phyloP scores from a whole-genome alignment of 2,329 filamentous ascomycete species.

The Echinosphaeria canescens region DNA sequence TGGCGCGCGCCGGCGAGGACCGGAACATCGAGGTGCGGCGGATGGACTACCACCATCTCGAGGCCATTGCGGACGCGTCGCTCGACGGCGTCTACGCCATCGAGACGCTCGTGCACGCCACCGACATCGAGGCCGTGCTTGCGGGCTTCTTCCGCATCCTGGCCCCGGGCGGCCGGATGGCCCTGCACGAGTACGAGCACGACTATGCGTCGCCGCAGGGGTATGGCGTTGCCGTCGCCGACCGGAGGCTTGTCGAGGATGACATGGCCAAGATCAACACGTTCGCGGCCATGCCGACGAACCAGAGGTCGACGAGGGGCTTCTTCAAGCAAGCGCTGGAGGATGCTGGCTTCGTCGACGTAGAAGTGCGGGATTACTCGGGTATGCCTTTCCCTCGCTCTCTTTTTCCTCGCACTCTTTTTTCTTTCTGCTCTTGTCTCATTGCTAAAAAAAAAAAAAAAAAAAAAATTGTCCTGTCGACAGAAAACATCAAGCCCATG shows the following conservation, averaged over 20 bases:
- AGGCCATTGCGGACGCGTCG: slow-evolving; percentile 12
- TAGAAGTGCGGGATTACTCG: slow-evolving; percentile 19
- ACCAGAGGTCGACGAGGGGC: slow-evolving; percentile 14
- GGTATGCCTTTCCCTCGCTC: too few relatives aligned
- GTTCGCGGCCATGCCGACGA: slow-evolving; percentile 21
- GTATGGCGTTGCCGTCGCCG: too few relatives aligned
- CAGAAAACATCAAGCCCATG: slow-evolving; percentile 24
- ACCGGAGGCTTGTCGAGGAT: too few relatives aligned
- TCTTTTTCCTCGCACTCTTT: too few relatives aligned
- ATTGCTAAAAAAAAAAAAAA: too few relatives aligned
- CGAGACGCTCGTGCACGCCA: slow-evolving; percentile 32
- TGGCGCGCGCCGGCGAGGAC: slow-evolving; percentile 11
- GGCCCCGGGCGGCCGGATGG: slow-evolving; percentile 21
- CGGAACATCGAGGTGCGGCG: slow-evolving; percentile 16
- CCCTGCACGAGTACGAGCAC: slow-evolving; percentile 24
- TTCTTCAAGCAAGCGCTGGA: slow-evolving; percentile 17
- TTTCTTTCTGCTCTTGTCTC: too few relatives aligned
- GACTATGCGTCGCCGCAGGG: slow-evolving; percentile 10
- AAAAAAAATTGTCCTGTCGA: too few relatives aligned
- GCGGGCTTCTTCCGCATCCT: slow-evolving; percentile 22
- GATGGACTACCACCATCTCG: slow-evolving; percentile 28
- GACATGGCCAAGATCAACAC: slow-evolving; percentile 16
- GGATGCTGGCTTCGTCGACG: slow-evolving; percentile 20
- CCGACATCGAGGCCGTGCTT: slow-evolving; percentile 18
- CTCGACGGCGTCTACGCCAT: slow-evolving; percentile 31